Evolutionary conservation across 768 basidiomycete species (phyloP).

Genomic region (Mycena vitilis): DNA sequence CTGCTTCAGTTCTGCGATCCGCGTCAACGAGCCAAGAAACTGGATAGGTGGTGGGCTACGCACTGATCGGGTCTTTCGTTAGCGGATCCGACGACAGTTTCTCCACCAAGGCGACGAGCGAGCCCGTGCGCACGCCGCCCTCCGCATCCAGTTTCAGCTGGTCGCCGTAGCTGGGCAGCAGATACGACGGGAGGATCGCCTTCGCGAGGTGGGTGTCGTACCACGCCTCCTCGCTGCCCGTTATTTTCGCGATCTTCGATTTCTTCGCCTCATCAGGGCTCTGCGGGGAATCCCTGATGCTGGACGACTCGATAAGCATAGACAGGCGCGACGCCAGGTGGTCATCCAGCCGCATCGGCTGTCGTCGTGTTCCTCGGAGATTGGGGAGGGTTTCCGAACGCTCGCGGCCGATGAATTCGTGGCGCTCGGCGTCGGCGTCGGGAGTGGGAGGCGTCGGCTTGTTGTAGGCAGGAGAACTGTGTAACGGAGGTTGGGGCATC

Average conservation of each 20-base stretch:
- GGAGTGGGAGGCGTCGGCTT: conserved; percentile 51
- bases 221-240: conserved; percentile 56
- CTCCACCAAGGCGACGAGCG: conserved; percentile 78
- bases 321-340: conserved; percentile 48
- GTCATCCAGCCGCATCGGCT: conserved; percentile 55
- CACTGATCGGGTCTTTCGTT: conserved; percentile 63
- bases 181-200: conserved; percentile 64
- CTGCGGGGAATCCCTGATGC: conserved; percentile 45
- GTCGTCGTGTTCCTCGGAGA: conserved; percentile 49
- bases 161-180: conserved; percentile 68
- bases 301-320: conserved; percentile 50
- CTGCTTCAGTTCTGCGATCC: conserved; percentile 41
- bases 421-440: conserved; percentile 33
- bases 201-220: conserved; percentile 51
- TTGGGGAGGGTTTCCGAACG: conserved; percentile 44
- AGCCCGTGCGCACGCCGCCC: conserved; percentile 75
- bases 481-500: conserved; percentile 51
- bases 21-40: conserved; percentile 9
- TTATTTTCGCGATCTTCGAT: conserved; percentile 53
- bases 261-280: conserved; percentile 37
- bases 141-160: conserved; percentile 75
- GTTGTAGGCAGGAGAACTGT: conserved; percentile 42
- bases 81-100: conserved; percentile 63
- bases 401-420: conserved; percentile 36
- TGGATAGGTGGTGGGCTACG: conserved; percentile 43